Evolutionary conservation across 2,329 filamentous ascomycete species (phyloP), one percentile per base, ranked within the genome.

Genomic region (Aureobasidium sp.): DNA sequence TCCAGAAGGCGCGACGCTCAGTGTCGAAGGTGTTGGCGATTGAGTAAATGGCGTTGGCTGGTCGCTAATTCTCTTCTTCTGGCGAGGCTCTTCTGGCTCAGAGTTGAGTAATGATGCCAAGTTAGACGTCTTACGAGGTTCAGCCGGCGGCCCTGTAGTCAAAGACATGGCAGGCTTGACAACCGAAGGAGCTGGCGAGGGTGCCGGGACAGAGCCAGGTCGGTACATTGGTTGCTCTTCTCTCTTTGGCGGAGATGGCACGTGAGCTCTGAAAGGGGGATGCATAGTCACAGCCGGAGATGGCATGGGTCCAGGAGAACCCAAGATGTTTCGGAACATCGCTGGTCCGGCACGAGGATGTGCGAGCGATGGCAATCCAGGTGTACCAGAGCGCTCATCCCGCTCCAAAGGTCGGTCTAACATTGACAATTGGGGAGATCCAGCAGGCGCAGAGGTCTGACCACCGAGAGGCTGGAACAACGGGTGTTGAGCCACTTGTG

Each of bases 111-210:
- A 66, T 2, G 68, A 70, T 45, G 70, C 64, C 55, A 75, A 44
- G 60, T 74, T 75, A 6, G 73, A 74, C 14, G 71, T 69, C 66
- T 74, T 75, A 3, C 72, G 72, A 11, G 71, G 68, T 53, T 72
- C 71, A 16, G 68, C 66, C 32, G 68, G 64, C 16, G 69, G 67
- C 25, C 63, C 58, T 34, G 65, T 36, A 34, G 61, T 59, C n/a
- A 50, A 42, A 45, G 61, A 48, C 21, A 62, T 60, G 16, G 61
- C 64, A 21, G 63, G 59, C 36, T 64, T 53, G 27, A 64, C 63
- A n/a, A 63, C 55, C 14, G 64, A 65, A n/a, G 67, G 62, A 13
- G 65, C 64, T n/a, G 67, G 63, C 6, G 59, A 61, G 13, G 64
- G 64, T 30, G 62, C 63, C 10, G 66, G 64, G n/a, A 67, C 67